These are phyloP conservation scores for Cutaneotrichosporon sp. DNA, from an alignment of 1,284 basidiomycete genomes.

Conservation along the genomic window DNA sequence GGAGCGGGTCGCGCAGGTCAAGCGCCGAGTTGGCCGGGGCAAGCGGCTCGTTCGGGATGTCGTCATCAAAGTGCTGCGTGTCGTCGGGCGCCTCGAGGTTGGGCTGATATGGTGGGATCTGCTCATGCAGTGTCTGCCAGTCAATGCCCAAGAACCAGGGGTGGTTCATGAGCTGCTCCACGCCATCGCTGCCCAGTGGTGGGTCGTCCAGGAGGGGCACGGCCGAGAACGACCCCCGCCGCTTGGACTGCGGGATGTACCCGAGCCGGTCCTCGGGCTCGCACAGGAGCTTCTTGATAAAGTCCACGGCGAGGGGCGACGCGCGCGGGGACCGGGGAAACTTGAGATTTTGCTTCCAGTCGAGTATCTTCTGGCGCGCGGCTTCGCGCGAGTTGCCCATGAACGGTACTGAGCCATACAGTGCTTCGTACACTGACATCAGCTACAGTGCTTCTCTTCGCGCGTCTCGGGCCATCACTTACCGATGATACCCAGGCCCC, in stretches of 20 bases:
- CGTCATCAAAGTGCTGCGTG: conserved; percentile 86
- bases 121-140: conserved; percentile 77
- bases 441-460: not conserved
- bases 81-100: conserved; percentile 76
- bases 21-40: conserved; percentile 83
- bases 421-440: conserved; percentile 62
- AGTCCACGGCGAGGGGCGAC: conserved; percentile 78
- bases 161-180: conserved; percentile 73
- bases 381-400: conserved; percentile 80
- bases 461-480: conserved; percentile 52
- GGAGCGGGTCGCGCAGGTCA: conserved; percentile 81
- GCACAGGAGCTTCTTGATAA: conserved; percentile 86
- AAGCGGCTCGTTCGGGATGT: conserved; percentile 88
- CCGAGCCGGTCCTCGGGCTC: conserved; percentile 93
- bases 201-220: not conserved
- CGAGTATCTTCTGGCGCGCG: conserved; percentile 87
- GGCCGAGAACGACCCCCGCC: conserved; percentile 14
- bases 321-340: conserved; percentile 83
- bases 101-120: conserved; percentile 83
- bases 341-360: conserved; percentile 83
- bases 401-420: conserved; percentile 91
- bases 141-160: conserved; percentile 85
- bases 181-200: conserved; percentile 63
- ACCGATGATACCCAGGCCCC: conserved; percentile 88
- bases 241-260: conserved; percentile 58